Conservation (phyloP, 2,329 filamentous ascomycete species). For the Talaromyces sp. region DNA sequence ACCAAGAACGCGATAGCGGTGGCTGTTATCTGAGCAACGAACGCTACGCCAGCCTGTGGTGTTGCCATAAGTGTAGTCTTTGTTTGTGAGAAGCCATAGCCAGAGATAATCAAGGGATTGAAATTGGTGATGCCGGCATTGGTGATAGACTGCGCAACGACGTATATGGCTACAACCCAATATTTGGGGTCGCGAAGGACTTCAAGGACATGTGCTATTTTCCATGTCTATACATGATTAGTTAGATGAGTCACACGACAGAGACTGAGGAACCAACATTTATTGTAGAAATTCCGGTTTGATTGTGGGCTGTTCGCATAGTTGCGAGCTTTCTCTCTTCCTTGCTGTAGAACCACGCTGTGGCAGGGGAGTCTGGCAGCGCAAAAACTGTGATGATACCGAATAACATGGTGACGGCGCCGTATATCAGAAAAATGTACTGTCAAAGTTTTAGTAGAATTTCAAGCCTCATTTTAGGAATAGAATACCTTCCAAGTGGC, state of each 20-base stretch:
- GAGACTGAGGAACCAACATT: background rate
- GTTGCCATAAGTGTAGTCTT: slow-evolving; percentile 9
- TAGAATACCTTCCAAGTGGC: background rate
- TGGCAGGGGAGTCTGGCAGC: background rate
- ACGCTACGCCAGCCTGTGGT: background rate
- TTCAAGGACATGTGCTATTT: background rate
- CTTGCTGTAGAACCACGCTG: slow-evolving; percentile 7
- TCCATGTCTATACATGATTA: background rate
- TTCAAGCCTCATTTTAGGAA: background rate
- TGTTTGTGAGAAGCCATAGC: background rate
- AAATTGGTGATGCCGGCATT: slow-evolving; percentile 9
- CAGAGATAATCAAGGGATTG: slow-evolving; percentile 6
- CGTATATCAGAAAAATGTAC: slow-evolving; percentile 8
- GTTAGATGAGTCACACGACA: background rate
- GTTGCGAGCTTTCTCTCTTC: slow-evolving; percentile 4
- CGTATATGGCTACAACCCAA: background rate
- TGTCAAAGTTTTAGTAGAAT: background rate
- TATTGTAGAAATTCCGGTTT: background rate
- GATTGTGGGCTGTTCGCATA: slow-evolving; percentile 3
- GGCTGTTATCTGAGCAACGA: slow-evolving; percentile 1
- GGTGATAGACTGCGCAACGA: background rate
- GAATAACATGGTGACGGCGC: background rate
- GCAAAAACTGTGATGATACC: background rate
- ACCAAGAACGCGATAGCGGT: background rate
- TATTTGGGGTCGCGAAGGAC: slow-evolving; percentile 6